Conservation (phyloP, 2,329 filamentous ascomycete species). For the Pseudocercospora fijiensis region DNA sequence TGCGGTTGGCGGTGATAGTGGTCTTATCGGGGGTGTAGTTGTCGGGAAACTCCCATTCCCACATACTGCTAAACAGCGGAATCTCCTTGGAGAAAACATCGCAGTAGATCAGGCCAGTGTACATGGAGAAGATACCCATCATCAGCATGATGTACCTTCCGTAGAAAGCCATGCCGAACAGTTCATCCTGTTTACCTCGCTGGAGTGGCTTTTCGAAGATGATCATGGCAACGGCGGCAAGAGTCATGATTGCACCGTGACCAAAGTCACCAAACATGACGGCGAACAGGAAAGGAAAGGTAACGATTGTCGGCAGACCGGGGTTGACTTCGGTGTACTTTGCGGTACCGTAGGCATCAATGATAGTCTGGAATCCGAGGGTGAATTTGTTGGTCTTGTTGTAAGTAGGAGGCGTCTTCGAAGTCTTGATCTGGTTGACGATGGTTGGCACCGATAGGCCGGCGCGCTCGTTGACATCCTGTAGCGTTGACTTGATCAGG, state of each 20-base stretch:
- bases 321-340: conserved; percentile 98
- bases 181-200: conserved; percentile 88
- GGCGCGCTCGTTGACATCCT: conserved; percentile 94
- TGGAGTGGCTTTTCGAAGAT: conserved; percentile 85
- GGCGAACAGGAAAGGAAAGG: conserved; percentile 98
- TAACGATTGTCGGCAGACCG: conserved; percentile 89
- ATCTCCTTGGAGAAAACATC: conserved; percentile 94
- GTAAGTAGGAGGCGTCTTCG: conserved; percentile 95
- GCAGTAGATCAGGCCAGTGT: conserved; percentile 96
- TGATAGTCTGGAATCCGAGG: conserved; percentile 96
- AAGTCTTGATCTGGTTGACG: conserved; percentile 95
- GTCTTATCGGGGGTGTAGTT: conserved; percentile 48
- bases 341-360: conserved; percentile 95
- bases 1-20: conserved; percentile 61
- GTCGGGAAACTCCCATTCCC: conserved; percentile 74
- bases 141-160: conserved; percentile 97
- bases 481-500: conserved; percentile 86
- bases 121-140: conserved; percentile 97
- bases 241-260: conserved; percentile 85
- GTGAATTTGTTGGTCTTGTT: conserved; percentile 99
- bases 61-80: conserved; percentile 83
- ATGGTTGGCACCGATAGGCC: conserved; percentile 97
- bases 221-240: conserved; percentile 86
- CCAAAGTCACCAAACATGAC: conserved; percentile 99
- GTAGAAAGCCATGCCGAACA: conserved; percentile 98